Evolutionary conservation across 208 protist species (phyloP), one percentile per base, ranked within the genome.

Genomic region (Histomonas meleagridis): DNA sequence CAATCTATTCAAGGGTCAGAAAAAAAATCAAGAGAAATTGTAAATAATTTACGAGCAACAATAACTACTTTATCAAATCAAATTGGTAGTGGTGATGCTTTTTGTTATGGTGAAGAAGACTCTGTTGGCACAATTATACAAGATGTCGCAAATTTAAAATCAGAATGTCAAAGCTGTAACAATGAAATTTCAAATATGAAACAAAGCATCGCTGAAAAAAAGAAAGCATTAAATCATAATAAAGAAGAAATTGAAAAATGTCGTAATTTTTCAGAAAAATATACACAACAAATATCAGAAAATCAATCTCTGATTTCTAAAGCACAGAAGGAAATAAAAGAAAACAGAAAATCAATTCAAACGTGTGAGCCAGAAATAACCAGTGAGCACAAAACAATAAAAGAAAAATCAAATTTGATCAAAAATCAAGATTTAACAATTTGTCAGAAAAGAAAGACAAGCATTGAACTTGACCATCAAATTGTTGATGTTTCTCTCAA

Each of bases 71-170:
- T 86, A 38, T 43, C 23, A 1, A 46, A 43, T 9, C 76, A 86
- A 28, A 46, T 86, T 10, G 16, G 55, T 21, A 12, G 46, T 43
- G 76, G 76, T 38, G 46, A 43, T 38, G 76, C 76, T 26, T 86
- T 86, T 55, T 86, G 40, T 18, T 86, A 86, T 38, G 76, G 76
- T 38, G 76, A 86, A 10, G 76, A 86, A 55, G 46, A 86, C 38
- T 43, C 40, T 21, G 7, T 86, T 10, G 76, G 26, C 18, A 7
- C 18, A 38, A 86, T 86, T 55, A 0, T 46, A 18, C 40, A 86
- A 38, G 76, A 86, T 51, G 76, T 86, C 18, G 38, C 23, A 55
- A 86, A 86, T 51, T 38, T 86, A 38, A 86, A 86, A 55, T 18
- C 26, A 38, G 76, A 86, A 55, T 55, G 38, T 16, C 26, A 86